phyloP scores from a whole-genome alignment of 306 rosid genomes.

The Ormosia semicastrata region DNA sequence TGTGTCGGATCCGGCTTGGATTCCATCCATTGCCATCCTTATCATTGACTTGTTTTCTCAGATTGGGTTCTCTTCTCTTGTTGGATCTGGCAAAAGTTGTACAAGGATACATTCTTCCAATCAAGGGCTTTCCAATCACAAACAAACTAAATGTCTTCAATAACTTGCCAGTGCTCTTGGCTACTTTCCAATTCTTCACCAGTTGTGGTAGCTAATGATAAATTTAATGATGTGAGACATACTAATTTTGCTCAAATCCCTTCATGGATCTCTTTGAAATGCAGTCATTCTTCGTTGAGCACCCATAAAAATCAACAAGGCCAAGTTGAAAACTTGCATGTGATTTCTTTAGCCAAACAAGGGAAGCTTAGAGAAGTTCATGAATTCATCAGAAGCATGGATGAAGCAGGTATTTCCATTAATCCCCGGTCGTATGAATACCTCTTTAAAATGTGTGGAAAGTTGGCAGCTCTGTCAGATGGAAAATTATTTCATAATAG shows the following conservation, averaged over 20 bases:
- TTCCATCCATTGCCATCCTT: background rate
- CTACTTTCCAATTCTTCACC: slow-evolving; percentile 18
- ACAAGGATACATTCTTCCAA: background rate
- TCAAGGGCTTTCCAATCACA: background rate
- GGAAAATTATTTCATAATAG: slow-evolving; percentile 45
- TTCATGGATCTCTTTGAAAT: slow-evolving; percentile 52
- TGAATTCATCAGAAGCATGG: slow-evolving; percentile 53
- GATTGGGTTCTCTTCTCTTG: slow-evolving; percentile 16
- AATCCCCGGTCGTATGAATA: slow-evolving; percentile 38
- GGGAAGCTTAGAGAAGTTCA: slow-evolving; percentile 48
- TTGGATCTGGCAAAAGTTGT: slow-evolving; percentile 4
- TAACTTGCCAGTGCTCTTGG: slow-evolving; percentile 22
- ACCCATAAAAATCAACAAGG: slow-evolving; percentile 28
- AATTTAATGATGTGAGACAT: slow-evolving; percentile 19
- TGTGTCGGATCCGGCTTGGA: background rate
- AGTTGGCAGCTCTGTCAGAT: slow-evolving; percentile 35
- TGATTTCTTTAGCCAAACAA: slow-evolving; percentile 52
- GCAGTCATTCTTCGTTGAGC: slow-evolving; percentile 2
- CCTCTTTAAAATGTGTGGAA: slow-evolving; percentile 51
- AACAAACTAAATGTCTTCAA: slow-evolving; percentile 38
- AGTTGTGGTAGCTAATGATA: slow-evolving; percentile 15
- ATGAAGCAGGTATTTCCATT: slow-evolving; percentile 41
- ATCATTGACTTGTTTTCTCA: background rate
- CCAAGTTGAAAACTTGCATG: slow-evolving; percentile 55
- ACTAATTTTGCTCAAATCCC: slow-evolving; percentile 50